Evolutionary conservation across 768 basidiomycete species (phyloP), one percentile per base, ranked within the genome.

Genomic region (Fistulinella prunicolor): DNA sequence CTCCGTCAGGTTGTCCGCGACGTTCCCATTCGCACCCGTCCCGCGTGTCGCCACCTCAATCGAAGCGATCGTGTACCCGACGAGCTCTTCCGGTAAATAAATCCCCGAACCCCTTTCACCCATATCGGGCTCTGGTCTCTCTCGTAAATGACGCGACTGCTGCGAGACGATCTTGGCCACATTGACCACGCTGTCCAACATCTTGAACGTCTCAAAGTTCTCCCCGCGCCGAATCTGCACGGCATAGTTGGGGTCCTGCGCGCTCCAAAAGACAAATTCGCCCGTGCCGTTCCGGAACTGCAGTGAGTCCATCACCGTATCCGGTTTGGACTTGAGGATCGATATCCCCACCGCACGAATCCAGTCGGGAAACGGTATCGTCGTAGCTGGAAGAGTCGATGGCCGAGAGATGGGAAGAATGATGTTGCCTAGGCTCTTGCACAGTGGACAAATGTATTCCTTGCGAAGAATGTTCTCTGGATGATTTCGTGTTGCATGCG

Each of bases 381-480:
- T 69, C 49, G 80, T 87, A 3, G 63, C 61, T 24, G 70, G 59
- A 14, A 66, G 63, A 20, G 75, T 64, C 29, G 71, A 76, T 0
- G 83, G 73, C 12, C 73, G 72, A 5, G 79, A 74, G 16, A 94
- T 84, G 0, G 96, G 96, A 1, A 99, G 76, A 35, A 99, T 85
- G 24, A 93, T 82, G 65, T 99, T 99, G 3, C 95, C 94, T 6
- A 97, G 74, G 57, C 90, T 93, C 70, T 98, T 98, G 74, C 96
- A 99, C 4, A 99, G 72, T 1, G 96, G 96, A 58, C 96, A 99
- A 39, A 97, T 89, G 70, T 86, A 98, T 60, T 99, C 96, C 56
- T 88, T 87, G 34, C 96, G 79, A 14, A 87, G 82, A n/a, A 94
- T 91, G 58, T 83, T 88, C 64, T 98, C 95, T 0, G 96, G 94